Evolutionary conservation across 2,329 filamentous ascomycete species (phyloP), one percentile per base, ranked within the genome.

Genomic region (Penicillium sp.): DNA sequence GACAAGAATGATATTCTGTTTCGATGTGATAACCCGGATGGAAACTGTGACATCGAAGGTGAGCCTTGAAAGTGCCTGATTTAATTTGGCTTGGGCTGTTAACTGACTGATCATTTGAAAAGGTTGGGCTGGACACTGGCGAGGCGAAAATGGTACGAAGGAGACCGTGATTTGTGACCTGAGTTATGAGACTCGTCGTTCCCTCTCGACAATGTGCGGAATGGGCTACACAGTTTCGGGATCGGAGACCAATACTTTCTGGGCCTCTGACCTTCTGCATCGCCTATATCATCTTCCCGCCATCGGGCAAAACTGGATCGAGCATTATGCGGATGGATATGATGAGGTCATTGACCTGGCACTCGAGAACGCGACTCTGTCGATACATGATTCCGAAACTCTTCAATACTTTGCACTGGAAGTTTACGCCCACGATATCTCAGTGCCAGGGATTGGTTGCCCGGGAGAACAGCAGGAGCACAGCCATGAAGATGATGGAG

Each of bases 91-190:
- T 25, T 50, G 25, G n/a, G 5, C 1, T 31, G 5, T 49, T 47
- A 12, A 35, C 20, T 47, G 43, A 56, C 20, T 45, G 43, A 55
- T 54, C 53, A 28, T 41, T n/a, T 53, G 14, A 3, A 3, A 42
- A 89, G 86, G 78, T 54, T 90, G 84, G 83, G 88, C 80, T 48
- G 88, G 88, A 37, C 88, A 90, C 78, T 89, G 84, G 84, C 84
- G 88, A 56, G 88, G 88, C 45, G 69, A 73, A 28, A 90, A 90
- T 61, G 87, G 82, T 2, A 86, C 86, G 2, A 75, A 80, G 0
- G 87, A 90, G 73, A 90, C 88, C 2, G 88, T 90, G 64, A 90
- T 90, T 73, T 90, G 88, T 74, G 81, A 82, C 5, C 78, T 84
- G 1, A 89, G 86, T 1, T 90, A 86, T 73, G 69, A 76, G 39